Base-by-base conservation (phyloP, 371 early-diverging fungal genomes). In the Aphelidium insulamus region DNA sequence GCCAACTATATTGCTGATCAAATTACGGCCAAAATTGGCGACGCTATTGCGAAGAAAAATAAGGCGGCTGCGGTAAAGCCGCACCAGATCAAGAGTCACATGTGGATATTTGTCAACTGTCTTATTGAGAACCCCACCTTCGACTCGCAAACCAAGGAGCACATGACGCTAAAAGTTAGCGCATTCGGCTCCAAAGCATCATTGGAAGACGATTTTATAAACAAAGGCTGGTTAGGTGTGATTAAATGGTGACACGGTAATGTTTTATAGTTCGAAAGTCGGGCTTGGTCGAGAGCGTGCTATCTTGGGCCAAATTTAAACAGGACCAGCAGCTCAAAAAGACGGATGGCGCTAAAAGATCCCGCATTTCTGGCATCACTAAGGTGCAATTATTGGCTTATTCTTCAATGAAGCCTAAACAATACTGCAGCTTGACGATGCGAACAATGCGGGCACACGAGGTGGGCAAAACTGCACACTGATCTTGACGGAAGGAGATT, bases 341-440 rank as follows among this genome's bases (percentile, higher is more conserved):
- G 53, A 86, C 94, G 1, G 99, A 98, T 50, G 86, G 87, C 15
- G 48, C 66, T 2, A 70, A 65, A 52, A 80, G 49, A 45, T 54
- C 33, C 32, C 60, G 10, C 46, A n/a, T n/a, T n/a, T n/a, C n/a
- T n/a, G n/a, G n/a, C n/a, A n/a, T n/a, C n/a, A n/a, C n/a, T n/a
- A n/a, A n/a, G n/a, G n/a, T n/a, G n/a, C n/a, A n/a, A n/a, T n/a
- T n/a, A n/a, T n/a, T n/a, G n/a, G n/a, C n/a, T n/a, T n/a, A n/a
- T n/a, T n/a, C n/a, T n/a, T n/a, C n/a, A n/a, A n/a, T n/a, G n/a
- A n/a, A n/a, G n/a, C n/a, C n/a, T n/a, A n/a, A n/a, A n/a, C n/a
- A n/a, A n/a, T n/a, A n/a, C n/a, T n/a, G n/a, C 98, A 99, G 54
- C 70, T 99, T 5, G 97, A 95, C 33, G 99, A 99, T 54, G 98